phyloP scores from a whole-genome alignment of 2,329 filamentous ascomycete species.

The Trichoderma gracile region DNA sequence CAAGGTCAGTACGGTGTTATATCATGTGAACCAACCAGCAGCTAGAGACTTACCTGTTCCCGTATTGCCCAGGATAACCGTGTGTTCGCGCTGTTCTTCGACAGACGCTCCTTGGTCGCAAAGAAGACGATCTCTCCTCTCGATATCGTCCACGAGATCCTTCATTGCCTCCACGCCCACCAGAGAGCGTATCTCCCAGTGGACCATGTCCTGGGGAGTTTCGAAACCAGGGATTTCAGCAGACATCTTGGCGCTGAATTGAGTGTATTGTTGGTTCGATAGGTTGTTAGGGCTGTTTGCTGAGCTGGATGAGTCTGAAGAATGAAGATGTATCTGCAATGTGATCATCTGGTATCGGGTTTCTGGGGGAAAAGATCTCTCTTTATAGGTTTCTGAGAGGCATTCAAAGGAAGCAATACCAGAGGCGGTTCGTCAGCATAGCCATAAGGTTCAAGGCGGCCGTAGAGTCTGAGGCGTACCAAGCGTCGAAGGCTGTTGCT shows the following conservation, averaged over 20 bases:
- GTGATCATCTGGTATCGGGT: no score
- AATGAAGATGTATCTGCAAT: no score
- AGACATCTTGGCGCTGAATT: not conserved
- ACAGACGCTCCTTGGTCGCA: not conserved
- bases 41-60: slow-evolving; percentile 1
- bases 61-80: slow-evolving; percentile 4
- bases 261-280: no score
- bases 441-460: no score
- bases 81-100: not conserved
- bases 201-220: not conserved
- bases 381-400: no score
- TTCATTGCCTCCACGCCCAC: not conserved
- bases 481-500: no score
- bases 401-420: no score
- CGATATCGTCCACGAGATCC: not conserved
- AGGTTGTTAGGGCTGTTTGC: not conserved
- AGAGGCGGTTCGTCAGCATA: no score
- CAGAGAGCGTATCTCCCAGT: not conserved
- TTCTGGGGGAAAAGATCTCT: no score
- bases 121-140: not conserved
- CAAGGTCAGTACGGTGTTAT: not conserved
- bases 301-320: not conserved
- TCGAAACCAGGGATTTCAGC: not conserved
- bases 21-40: not conserved
- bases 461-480: no score